Conservation (phyloP, 78 protist genomes). For the Dictyostelium brefeldianum region DNA sequence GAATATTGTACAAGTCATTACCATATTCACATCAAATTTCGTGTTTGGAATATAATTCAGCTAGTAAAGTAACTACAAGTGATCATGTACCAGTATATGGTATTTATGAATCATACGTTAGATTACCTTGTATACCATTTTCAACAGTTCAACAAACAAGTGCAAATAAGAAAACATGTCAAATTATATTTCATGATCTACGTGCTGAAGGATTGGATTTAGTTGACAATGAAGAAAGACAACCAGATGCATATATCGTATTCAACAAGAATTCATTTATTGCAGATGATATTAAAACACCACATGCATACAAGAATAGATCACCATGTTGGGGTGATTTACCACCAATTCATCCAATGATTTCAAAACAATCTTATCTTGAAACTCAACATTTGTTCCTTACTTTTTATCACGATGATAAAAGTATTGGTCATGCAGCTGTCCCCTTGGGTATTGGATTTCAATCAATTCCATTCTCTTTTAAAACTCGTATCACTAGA, state of each 20-base stretch:
- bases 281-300: background rate
- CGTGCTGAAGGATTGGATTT: conserved; percentile 37
- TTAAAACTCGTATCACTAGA: conserved; percentile 60
- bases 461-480: conserved; percentile 23
- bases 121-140: conserved; percentile 42
- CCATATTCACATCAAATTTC: conserved; percentile 43
- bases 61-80: conserved; percentile 20
- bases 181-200: conserved; percentile 19
- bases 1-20: conserved; percentile 65
- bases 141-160: background rate
- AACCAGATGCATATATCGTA: conserved; percentile 46
- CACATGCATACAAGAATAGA: background rate
- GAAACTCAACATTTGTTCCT: conserved; percentile 64
- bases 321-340: conserved; percentile 58
- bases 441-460: conserved; percentile 49
- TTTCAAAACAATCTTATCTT: conserved; percentile 10
- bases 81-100: conserved; percentile 70
- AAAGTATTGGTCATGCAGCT: conserved; percentile 44
- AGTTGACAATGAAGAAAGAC: background rate
- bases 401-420: conserved; percentile 35
- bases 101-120: background rate
- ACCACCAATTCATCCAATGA: conserved; percentile 50
- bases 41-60: background rate
- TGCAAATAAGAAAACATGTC: conserved; percentile 1
- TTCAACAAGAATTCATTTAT: conserved; percentile 24